Percentiles rank a stretch among this genome's conserved stretches.
These are phyloP conservation scores for Aspergillus sp. DNA, from an alignment of 2,329 filamentous ascomycete species.

Conservation along the genomic window DNA sequence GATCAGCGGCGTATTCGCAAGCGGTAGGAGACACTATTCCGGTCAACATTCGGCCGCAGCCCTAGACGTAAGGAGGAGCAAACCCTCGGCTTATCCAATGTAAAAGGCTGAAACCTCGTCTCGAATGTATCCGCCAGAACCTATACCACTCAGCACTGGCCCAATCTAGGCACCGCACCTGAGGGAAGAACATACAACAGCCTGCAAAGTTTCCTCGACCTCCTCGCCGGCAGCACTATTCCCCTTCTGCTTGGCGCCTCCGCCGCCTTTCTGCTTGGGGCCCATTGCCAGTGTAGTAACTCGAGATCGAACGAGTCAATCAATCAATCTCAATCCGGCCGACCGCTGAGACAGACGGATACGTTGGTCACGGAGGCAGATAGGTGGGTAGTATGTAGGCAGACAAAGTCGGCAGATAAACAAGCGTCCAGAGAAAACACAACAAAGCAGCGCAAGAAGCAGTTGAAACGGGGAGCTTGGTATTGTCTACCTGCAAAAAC, in stretches of 20 bases:
- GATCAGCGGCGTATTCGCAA: constrained; percentile 89
- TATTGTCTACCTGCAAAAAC: neutral
- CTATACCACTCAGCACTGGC: constrained; percentile 36
- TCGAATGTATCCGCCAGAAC: constrained; percentile 92
- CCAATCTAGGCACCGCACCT: neutral
- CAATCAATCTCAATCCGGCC: too few species aligned
- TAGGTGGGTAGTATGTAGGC: too few species aligned
- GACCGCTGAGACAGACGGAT: too few species aligned
- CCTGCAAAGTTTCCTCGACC: constrained; percentile 54
- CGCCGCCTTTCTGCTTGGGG: constrained; percentile 26
- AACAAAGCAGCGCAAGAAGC: too few species aligned
- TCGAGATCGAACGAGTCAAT: too few species aligned
- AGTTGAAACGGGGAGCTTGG: too few species aligned
- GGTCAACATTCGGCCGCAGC: constrained; percentile 1
- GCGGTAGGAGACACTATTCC: constrained; percentile 72
- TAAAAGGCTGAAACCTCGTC: constrained; percentile 81
- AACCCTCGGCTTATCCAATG: constrained; percentile 78
- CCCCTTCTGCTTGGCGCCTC: constrained; percentile 21
- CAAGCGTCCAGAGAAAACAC: too few species aligned
- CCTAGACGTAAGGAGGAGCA: constrained; percentile 19
- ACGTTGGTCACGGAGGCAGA: too few species aligned
- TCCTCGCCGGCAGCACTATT: constrained; percentile 45
- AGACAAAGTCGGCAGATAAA: too few species aligned
- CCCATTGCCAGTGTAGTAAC: too few species aligned
- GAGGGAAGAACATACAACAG: constrained; percentile 41